phyloP scores from a whole-genome alignment of 1,139 yeast species.

The Torulaspora pretoriensis region DNA sequence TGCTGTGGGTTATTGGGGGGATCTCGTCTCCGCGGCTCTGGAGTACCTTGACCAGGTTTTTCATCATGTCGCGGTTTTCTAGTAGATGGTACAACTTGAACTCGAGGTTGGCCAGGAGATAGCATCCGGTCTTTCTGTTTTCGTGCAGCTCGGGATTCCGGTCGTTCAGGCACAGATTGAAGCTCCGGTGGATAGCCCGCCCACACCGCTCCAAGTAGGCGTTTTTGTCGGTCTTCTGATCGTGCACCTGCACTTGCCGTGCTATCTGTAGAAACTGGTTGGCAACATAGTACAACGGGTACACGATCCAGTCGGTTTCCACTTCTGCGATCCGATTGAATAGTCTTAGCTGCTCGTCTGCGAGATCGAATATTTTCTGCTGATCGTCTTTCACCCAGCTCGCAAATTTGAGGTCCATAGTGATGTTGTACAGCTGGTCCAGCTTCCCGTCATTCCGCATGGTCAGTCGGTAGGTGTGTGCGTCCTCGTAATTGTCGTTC shows the following conservation, averaged over 20 bases:
- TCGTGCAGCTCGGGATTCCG: conserved; percentile 49
- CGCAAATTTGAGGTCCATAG: conserved; percentile 15
- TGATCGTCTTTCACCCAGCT: conserved; percentile 21
- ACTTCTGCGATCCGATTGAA: conserved; percentile 60
- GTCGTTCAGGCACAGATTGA: conserved; percentile 77
- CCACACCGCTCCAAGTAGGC: conserved; percentile 52
- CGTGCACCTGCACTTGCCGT: not conserved
- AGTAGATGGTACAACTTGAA: conserved; percentile 69
- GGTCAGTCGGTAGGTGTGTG: conserved; percentile 12
- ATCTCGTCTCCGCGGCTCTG: conserved; percentile 41
- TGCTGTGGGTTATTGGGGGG: conserved; percentile 37
- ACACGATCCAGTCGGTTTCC: conserved; percentile 64
- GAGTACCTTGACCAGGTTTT: conserved; percentile 72
- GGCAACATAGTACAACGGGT: conserved; percentile 52
- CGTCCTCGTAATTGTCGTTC: conserved; percentile 11
- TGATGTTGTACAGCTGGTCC: conserved; percentile 11
- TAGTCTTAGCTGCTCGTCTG: conserved; percentile 44
- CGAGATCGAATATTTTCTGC: conserved; percentile 36
- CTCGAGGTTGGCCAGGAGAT: conserved; percentile 68
- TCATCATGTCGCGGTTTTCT: conserved; percentile 70
- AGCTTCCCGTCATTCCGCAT: conserved; percentile 12
- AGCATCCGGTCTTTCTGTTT: conserved; percentile 64
- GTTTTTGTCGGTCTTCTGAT: conserved; percentile 4
- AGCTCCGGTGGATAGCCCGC: conserved; percentile 60
- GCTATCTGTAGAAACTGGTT: conserved; percentile 46